A percentile compares a stretch with the other conserved stretches of the same genome.
phyloP scores from a whole-genome alignment of 2,329 filamentous ascomycete genomes.

The Fusarium azukiicola region DNA sequence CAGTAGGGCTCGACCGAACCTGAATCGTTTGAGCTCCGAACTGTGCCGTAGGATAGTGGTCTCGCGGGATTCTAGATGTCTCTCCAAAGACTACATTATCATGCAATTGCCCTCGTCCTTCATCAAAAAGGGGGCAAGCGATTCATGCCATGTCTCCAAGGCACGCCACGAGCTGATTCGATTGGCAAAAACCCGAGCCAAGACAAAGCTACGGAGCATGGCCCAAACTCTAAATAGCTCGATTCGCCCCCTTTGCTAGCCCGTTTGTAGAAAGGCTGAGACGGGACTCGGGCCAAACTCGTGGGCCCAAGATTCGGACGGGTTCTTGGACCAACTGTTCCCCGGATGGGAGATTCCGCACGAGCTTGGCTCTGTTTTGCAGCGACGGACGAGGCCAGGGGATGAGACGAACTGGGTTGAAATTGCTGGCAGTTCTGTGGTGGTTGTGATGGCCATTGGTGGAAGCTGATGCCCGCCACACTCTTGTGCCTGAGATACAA shows the following conservation, averaged over 20 bases:
- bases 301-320: conserved; percentile 5
- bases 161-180: conserved; percentile 7
- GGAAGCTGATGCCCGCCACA: not conserved
- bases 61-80: conserved; percentile 2
- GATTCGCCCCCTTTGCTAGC: conserved; percentile 1
- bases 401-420: not conserved
- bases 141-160: conserved; percentile 38
- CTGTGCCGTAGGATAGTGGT: not conserved
- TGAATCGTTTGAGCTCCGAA: conserved; percentile 5
- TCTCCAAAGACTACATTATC: not conserved
- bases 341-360: not conserved
- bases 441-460: not conserved
- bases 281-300: not conserved
- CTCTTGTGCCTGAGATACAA: not conserved
- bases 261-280: not conserved
- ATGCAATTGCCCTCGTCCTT: conserved; percentile 1
- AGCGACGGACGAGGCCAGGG: not conserved
- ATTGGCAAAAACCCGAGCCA: not conserved
- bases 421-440: not conserved
- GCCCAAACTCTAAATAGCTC: not conserved
- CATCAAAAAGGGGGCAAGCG: not conserved
- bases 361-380: not conserved
- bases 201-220: not conserved
- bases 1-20: not conserved
- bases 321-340: conserved; percentile 5